These are phyloP conservation scores for Apiospora koreana DNA, from an alignment of 2,329 filamentous ascomycete species.

Conservation along the genomic window DNA sequence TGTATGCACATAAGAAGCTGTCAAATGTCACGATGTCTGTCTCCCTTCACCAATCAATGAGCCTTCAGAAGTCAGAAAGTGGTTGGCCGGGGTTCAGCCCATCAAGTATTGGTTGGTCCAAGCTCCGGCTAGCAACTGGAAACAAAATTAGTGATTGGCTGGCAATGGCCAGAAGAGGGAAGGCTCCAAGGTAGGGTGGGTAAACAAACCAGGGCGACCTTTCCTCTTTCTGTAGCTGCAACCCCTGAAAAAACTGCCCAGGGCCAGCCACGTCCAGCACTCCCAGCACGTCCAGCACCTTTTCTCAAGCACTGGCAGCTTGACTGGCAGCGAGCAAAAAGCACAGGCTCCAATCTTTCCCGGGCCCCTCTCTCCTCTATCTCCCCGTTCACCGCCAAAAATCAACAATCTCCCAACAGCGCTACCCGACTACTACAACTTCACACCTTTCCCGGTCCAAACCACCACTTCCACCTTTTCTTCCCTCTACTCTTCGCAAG, in stretches of 20 bases:
- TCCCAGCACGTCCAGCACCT: not conserved
- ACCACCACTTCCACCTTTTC: slow-evolving; percentile 9
- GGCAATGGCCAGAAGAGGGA: not conserved
- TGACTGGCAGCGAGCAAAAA: not conserved
- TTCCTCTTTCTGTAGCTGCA: slow-evolving; percentile 1
- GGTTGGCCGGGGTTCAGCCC: not conserved
- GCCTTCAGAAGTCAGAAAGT: not conserved
- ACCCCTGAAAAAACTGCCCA: slow-evolving; percentile 1
- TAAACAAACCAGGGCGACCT: not conserved
- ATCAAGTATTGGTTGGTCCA: not conserved
- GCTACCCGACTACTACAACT: slow-evolving; percentile 12
- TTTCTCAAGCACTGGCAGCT: not conserved
- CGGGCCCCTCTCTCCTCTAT: not conserved
- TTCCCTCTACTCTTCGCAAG: slow-evolving; percentile 11
- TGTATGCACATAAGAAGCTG: not conserved
- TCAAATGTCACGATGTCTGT: not conserved
- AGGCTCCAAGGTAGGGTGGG: not conserved
- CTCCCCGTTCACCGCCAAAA: slow-evolving; percentile 13
- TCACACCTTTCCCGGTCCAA: slow-evolving; percentile 9
- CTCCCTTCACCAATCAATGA: not conserved
- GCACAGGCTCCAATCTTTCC: slow-evolving; percentile 4
- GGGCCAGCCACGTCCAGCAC: not conserved
- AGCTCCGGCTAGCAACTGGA: not conserved
- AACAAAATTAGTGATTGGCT: slow-evolving; percentile 7
- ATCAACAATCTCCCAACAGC: slow-evolving; percentile 15